Percentiles rank a stretch among this genome's conserved stretches.
phyloP scores from a whole-genome alignment of 331 rosid species.

The Erythrophleum ivorense region DNA sequence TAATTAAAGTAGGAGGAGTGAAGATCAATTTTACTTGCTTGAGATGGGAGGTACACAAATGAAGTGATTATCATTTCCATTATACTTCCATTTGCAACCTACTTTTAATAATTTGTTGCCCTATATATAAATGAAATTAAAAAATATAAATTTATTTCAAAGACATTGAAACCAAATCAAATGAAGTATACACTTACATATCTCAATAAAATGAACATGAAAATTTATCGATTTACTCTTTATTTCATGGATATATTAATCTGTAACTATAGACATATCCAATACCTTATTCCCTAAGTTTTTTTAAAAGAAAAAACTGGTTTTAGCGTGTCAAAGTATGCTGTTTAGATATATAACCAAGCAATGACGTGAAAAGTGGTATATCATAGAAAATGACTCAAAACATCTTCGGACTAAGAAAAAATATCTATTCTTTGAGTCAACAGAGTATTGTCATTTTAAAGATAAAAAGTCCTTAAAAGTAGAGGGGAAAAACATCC shows the following conservation, averaged over 20 bases:
- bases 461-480: background rate
- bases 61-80: background rate
- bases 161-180: background rate
- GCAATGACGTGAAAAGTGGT: background rate
- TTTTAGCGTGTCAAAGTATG: background rate
- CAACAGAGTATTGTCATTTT: background rate
- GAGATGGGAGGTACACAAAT: background rate
- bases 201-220: background rate
- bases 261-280: too few relatives aligned
- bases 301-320: too few relatives aligned
- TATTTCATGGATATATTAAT: too few relatives aligned
- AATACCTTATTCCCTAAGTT: too few relatives aligned
- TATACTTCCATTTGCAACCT: background rate
- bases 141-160: background rate
- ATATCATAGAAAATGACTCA: background rate
- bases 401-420: background rate
- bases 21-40: conserved; percentile 4
- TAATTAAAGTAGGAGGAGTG: background rate
- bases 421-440: background rate
- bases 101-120: too few relatives aligned
- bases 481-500: background rate
- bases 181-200: background rate
- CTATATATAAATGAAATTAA: too few relatives aligned
- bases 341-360: background rate
- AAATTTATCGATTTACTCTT: background rate